Conservation (phyloP, 495 filamentous ascomycete genomes). For the Penicillium simplicissimum region DNA sequence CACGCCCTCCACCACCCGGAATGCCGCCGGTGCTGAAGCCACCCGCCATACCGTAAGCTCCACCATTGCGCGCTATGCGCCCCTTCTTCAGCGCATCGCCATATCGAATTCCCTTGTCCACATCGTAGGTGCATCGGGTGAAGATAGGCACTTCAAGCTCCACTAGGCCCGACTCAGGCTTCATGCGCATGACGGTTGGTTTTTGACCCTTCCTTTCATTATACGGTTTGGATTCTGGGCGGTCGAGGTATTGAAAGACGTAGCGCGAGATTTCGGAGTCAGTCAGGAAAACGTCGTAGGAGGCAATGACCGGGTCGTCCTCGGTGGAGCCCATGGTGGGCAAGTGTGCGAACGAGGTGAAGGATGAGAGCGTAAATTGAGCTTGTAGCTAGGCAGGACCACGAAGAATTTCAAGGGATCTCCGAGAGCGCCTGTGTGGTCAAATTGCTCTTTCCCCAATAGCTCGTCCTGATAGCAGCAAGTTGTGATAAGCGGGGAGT, state of each 20-base stretch:
- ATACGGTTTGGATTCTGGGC: slow-evolving; percentile 53
- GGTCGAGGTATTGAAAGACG: slow-evolving; percentile 71
- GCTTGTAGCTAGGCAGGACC: not conserved
- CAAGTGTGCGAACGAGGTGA: not conserved
- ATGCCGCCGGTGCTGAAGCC: slow-evolving; percentile 52
- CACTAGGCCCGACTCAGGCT: slow-evolving; percentile 66
- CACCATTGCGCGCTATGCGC: slow-evolving; percentile 53
- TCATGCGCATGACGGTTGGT: slow-evolving; percentile 64
- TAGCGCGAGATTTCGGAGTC: slow-evolving; percentile 52
- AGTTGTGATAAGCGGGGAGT: slow-evolving; percentile 18
- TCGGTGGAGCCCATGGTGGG: slow-evolving; percentile 29
- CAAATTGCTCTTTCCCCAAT: slow-evolving; percentile 9
- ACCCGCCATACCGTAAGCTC: slow-evolving; percentile 58
- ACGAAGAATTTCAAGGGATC: not conserved
- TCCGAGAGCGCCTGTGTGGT: not conserved
- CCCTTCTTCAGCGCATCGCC: slow-evolving; percentile 65
- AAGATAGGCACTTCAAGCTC: slow-evolving; percentile 73
- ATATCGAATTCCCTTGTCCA: slow-evolving; percentile 62
- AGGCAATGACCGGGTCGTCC: slow-evolving; percentile 57
- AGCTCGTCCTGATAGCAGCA: slow-evolving; percentile 1
- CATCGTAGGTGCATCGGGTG: slow-evolving; percentile 62
- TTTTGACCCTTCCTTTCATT: slow-evolving; percentile 51
- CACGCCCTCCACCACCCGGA: slow-evolving; percentile 30
- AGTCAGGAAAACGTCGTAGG: slow-evolving; percentile 64
- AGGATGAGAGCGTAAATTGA: not conserved